phyloP scores from a whole-genome alignment of 345 rosid genomes.

The Lumnitzera littorea region DNA sequence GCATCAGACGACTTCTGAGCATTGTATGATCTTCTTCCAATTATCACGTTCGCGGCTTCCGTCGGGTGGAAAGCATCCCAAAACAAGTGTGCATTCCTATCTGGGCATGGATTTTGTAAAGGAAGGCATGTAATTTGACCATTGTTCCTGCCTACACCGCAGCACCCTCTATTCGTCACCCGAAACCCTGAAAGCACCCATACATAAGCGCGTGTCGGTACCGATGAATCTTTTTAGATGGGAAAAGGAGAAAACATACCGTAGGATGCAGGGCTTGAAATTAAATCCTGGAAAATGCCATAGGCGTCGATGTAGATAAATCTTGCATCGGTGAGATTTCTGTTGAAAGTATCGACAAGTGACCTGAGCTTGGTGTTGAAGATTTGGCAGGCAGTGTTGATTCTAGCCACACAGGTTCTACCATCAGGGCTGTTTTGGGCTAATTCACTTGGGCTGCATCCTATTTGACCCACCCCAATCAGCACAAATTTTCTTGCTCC shows the following conservation, averaged over 20 bases:
- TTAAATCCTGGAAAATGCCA: constrained; percentile 65
- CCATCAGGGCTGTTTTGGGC: constrained; percentile 64
- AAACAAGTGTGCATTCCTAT: constrained; percentile 46
- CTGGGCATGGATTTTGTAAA: constrained; percentile 40
- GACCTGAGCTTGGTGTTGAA: constrained; percentile 65
- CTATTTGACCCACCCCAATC: constrained; percentile 74
- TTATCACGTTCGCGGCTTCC: constrained; percentile 41
- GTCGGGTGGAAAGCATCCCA: constrained; percentile 81
- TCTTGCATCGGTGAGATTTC: constrained; percentile 39
- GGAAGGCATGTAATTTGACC: constrained; percentile 84
- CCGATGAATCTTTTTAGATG: neutral
- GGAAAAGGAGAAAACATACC: constrained; percentile 18
- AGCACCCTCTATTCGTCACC: constrained; percentile 57
- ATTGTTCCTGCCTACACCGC: constrained; percentile 71
- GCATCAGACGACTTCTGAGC: constrained; percentile 46
- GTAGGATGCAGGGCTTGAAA: constrained; percentile 34
- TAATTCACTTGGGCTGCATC: constrained; percentile 79
- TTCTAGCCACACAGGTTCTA: constrained; percentile 44
- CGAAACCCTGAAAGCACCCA: constrained; percentile 30
- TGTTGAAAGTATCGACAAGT: constrained; percentile 61
- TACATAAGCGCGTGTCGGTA: neutral
- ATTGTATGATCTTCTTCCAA: constrained; percentile 46
- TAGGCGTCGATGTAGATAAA: constrained; percentile 61
- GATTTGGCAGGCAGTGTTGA: constrained; percentile 59
- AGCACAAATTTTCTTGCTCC: constrained; percentile 84